Conservation (phyloP, 2,329 filamentous ascomycete genomes). For the Paraconiothyrium brasiliense region DNA sequence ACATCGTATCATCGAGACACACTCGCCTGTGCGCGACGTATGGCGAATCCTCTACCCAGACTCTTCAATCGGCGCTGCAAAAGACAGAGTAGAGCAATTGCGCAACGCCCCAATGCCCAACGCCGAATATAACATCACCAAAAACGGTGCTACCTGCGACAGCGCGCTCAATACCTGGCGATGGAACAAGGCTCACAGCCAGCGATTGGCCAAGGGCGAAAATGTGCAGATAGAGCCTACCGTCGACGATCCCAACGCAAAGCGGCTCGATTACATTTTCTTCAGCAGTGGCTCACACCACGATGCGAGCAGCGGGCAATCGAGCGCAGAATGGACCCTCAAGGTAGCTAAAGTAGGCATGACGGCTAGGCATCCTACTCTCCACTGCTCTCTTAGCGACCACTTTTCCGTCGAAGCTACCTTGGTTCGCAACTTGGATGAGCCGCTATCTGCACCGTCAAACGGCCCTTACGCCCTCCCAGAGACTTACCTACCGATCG, state of each 20-base stretch:
- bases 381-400: slow-evolving; percentile 89
- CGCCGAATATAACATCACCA: slow-evolving; percentile 77
- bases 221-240: slow-evolving; percentile 72
- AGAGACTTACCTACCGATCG: slow-evolving; percentile 53
- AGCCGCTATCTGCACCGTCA: slow-evolving; percentile 19
- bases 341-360: slow-evolving; percentile 78
- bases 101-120: slow-evolving; percentile 75
- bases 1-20: slow-evolving; percentile 81
- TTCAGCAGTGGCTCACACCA: slow-evolving; percentile 56
- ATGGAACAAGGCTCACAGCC: slow-evolving; percentile 78
- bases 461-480: slow-evolving; percentile 27
- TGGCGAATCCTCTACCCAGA: slow-evolving; percentile 88
- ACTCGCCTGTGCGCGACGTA: slow-evolving; percentile 79
- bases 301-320: slow-evolving; percentile 37
- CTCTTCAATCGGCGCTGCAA: slow-evolving; percentile 78
- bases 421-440: slow-evolving; percentile 54
- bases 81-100: slow-evolving; percentile 72
- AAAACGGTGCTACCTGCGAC: slow-evolving; percentile 90
- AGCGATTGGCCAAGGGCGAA: slow-evolving; percentile 71
- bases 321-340: slow-evolving; percentile 70
- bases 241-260: slow-evolving; percentile 76
- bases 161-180: slow-evolving; percentile 91
- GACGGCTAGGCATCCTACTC: slow-evolving; percentile 79
- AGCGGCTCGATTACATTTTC: slow-evolving; percentile 95
- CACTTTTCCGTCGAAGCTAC: slow-evolving; percentile 92